Conservation (phyloP, 352 stramenopile genomes). For the Globisporangium echinulatum region DNA sequence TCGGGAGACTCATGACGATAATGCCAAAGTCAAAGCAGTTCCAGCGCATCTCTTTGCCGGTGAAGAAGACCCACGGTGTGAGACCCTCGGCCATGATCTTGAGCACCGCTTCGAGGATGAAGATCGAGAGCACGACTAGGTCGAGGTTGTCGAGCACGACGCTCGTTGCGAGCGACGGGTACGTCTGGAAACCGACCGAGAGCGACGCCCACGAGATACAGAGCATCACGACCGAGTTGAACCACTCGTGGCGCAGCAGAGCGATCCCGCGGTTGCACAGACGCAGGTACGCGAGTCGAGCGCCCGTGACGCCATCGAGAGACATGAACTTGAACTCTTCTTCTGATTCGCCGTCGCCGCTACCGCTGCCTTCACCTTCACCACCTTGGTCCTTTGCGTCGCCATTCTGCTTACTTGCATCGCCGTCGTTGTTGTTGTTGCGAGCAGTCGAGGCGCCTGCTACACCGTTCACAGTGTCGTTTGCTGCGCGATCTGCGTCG, state of each 20-base stretch:
- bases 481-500: conserved; percentile 1
- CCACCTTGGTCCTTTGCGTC: not conserved
- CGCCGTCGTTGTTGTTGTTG: conserved; percentile 6
- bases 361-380: not conserved
- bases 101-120: conserved; percentile 66
- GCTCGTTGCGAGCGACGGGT: conserved; percentile 35
- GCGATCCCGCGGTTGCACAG: conserved; percentile 33
- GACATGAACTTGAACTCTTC: conserved; percentile 30
- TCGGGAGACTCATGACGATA: conserved; percentile 68
- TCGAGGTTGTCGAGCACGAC: conserved; percentile 56
- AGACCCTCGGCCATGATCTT: conserved; percentile 80
- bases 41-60: conserved; percentile 65
- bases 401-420: not conserved
- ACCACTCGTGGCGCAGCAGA: conserved; percentile 45
- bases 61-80: conserved; percentile 70
- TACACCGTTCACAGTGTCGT: not conserved
- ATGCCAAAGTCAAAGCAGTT: conserved; percentile 85
- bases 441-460: not conserved
- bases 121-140: conserved; percentile 54
- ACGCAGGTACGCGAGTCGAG: conserved; percentile 23
- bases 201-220: conserved; percentile 77
- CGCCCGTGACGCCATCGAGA: conserved; percentile 28
- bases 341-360: conserved; percentile 6
- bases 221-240: conserved; percentile 66
- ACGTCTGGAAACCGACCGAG: conserved; percentile 79